These are phyloP conservation scores for Dryadomyces quercivorus DNA, from an alignment of 2,329 filamentous ascomycete genomes.

Conservation along the genomic window DNA sequence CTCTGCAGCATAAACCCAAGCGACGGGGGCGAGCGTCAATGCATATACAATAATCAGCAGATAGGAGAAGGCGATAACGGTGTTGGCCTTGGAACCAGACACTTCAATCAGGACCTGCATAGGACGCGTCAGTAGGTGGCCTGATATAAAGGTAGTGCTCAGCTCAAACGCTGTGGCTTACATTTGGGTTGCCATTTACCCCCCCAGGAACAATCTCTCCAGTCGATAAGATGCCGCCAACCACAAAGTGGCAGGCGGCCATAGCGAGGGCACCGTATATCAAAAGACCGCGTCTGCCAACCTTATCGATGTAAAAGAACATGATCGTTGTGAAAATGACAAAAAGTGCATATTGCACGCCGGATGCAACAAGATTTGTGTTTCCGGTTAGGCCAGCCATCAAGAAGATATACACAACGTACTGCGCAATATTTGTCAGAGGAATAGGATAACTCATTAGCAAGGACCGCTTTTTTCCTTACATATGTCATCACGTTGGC, in stretches of 20 bases:
- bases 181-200: conserved; percentile 18
- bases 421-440: conserved; percentile 41
- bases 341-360: conserved; percentile 68
- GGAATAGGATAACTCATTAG: conserved; percentile 15
- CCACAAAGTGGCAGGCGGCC: conserved; percentile 22
- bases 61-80: conserved; percentile 54
- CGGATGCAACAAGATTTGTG: conserved; percentile 48
- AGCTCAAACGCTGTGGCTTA: conserved; percentile 9
- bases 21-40: conserved; percentile 49
- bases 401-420: conserved; percentile 56
- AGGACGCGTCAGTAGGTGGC: too few species aligned
- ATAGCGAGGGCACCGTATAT: neutral
- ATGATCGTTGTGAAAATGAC: conserved; percentile 67
- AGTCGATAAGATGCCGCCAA: conserved; percentile 28
- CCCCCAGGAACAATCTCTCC: conserved; percentile 15
- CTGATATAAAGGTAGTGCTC: too few species aligned
- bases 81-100: conserved; percentile 38
- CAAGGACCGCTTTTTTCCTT: neutral
- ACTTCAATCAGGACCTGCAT: conserved; percentile 28
- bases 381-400: conserved; percentile 56
- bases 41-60: conserved; percentile 52
- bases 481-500: conserved; percentile 64
- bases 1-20: conserved; percentile 55
- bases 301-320: conserved; percentile 60
- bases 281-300: conserved; percentile 50